Conservation (phyloP, 192 early-diverging fungal species). For the Entophlyctis luteolus region DNA sequence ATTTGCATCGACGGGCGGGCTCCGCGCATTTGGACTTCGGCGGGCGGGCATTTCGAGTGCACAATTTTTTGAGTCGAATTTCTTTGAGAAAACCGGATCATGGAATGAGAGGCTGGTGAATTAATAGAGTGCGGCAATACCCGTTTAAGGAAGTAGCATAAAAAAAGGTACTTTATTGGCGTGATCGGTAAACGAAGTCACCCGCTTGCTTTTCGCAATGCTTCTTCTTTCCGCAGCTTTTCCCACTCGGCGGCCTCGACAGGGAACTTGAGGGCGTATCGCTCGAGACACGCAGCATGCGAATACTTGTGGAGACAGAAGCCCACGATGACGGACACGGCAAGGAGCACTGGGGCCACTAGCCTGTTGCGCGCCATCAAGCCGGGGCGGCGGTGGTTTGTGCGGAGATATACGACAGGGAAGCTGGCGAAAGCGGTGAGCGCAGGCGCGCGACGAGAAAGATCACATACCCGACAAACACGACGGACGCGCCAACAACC, state of each 20-base stretch:
- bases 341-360: neutral
- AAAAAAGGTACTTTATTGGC: neutral
- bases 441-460: neutral
- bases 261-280: constrained; percentile 20
- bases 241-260: constrained; percentile 6
- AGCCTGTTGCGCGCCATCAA: constrained; percentile 1
- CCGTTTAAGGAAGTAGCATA: no score
- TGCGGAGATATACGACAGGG: neutral
- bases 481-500: constrained; percentile 3
- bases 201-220: neutral
- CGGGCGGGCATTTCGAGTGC: no score
- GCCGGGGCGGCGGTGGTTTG: neutral
- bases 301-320: constrained; percentile 10
- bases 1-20: no score
- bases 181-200: neutral
- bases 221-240: neutral
- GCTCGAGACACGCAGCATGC: constrained; percentile 18
- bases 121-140: no score
- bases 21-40: no score
- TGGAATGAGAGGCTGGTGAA: no score
- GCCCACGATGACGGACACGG: constrained; percentile 11
- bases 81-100: no score
- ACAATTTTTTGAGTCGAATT: no score
- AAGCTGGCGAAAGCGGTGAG: neutral
- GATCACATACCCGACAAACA: neutral